Percentiles rank a stretch among this genome's conserved stretches.
These are phyloP conservation scores for Ceratobasidium sp. DNA, from an alignment of 1,284 basidiomycete genomes.

Conservation along the genomic window DNA sequence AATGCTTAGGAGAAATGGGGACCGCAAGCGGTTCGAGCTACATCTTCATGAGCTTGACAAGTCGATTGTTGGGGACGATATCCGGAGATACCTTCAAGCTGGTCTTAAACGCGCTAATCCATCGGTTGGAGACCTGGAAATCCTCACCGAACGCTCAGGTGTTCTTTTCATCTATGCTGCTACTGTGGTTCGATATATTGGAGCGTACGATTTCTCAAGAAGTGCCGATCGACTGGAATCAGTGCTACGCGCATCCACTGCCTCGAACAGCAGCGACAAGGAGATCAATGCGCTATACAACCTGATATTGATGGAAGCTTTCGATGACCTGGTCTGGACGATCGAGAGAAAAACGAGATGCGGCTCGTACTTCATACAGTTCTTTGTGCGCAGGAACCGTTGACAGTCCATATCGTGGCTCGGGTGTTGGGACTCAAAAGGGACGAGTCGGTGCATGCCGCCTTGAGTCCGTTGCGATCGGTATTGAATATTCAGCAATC, in stretches of 20 bases:
- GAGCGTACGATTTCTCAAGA: not conserved
- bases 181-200: slow-evolving; percentile 21
- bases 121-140: not conserved
- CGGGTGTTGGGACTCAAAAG: not conserved
- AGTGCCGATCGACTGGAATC: not conserved
- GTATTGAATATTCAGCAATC: not conserved
- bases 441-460: not conserved
- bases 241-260: not conserved
- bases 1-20: not conserved
- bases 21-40: not conserved
- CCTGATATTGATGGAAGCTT: not conserved
- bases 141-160: not conserved
- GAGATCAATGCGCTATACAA: slow-evolving; percentile 20
- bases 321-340: not conserved
- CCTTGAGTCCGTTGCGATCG: slow-evolving; percentile 2
- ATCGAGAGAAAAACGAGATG: not conserved
- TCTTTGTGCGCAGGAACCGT: slow-evolving; percentile 27
- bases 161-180: slow-evolving; percentile 36
- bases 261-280: not conserved
- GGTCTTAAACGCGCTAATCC: slow-evolving; percentile 3
- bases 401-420: not conserved
- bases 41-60: slow-evolving; percentile 43
- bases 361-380: slow-evolving; percentile 1
- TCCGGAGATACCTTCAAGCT: slow-evolving; percentile 33
- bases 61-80: slow-evolving; percentile 42